Conservation (phyloP, 345 rosid genomes). For the Raphanus raphanistrum region DNA sequence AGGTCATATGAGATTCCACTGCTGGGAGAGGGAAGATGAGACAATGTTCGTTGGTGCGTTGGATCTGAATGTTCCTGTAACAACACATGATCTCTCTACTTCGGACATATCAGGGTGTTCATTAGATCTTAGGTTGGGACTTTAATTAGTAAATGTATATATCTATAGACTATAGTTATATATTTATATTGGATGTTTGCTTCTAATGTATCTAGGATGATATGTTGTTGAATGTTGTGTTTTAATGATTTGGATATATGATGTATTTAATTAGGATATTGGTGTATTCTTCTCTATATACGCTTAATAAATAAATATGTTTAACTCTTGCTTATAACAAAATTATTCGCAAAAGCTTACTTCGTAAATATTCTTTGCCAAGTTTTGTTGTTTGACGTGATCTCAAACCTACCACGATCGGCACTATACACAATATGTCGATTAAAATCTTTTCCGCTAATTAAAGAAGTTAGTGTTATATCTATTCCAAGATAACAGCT, state of each 20-base stretch:
- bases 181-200: constrained; percentile 17
- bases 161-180: not conserved
- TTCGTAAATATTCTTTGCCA: not conserved
- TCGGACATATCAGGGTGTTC: constrained; percentile 46
- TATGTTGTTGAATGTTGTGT: constrained; percentile 4
- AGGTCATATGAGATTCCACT: constrained; percentile 79
- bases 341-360: not conserved
- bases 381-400: constrained; percentile 13
- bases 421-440: not conserved
- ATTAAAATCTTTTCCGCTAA: constrained; percentile 8
- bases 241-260: constrained; percentile 13
- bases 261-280: constrained; percentile 11
- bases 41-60: constrained; percentile 39
- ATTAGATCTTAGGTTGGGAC: constrained; percentile 77
- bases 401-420: constrained; percentile 30
- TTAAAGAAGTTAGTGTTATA: constrained; percentile 11
- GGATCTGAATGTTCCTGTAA: constrained; percentile 74
- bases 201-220: not conserved
- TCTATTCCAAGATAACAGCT: constrained; percentile 18
- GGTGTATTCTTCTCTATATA: constrained; percentile 14
- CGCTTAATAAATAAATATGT: constrained; percentile 12
- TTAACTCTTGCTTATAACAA: not conserved
- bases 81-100: constrained; percentile 45
- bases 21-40: constrained; percentile 63
- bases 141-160: constrained; percentile 34